A percentile compares a stretch with the other conserved stretches of the same genome.
Conservation (phyloP, 2,329 filamentous ascomycete species). For the Cyphellophora attinorum region DNA sequence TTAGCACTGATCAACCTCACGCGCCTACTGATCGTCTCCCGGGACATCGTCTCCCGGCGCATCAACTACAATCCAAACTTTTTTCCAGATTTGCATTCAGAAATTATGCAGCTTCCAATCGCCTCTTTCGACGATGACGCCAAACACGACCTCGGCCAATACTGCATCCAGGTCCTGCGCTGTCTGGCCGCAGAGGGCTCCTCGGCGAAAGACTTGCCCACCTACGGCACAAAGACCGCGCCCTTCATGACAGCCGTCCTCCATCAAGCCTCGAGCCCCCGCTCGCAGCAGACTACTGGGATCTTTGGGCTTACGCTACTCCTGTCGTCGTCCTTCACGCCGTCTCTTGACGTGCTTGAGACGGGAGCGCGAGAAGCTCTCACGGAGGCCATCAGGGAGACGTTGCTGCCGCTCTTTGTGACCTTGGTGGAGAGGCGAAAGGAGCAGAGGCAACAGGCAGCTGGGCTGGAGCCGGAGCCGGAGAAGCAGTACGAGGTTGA, state of each 20-base stretch:
- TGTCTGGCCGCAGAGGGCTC: not conserved
- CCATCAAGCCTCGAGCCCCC: not conserved
- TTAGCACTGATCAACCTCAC: too few relatives aligned
- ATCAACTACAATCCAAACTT: constrained; percentile 1
- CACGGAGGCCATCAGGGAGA: too few relatives aligned
- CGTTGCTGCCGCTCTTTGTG: too few relatives aligned
- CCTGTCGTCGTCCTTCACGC: not conserved
- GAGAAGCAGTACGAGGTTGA: too few relatives aligned
- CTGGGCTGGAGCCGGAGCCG: too few relatives aligned
- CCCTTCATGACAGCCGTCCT: not conserved
- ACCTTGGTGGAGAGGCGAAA: too few relatives aligned
- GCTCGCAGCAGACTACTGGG: too few relatives aligned
- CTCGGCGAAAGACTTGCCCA: not conserved
- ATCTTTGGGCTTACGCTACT: too few relatives aligned
- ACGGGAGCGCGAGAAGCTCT: too few relatives aligned
- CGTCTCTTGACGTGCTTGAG: too few relatives aligned
- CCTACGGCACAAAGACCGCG: not conserved
- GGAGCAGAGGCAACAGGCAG: too few relatives aligned
- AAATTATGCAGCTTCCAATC: constrained; percentile 7
- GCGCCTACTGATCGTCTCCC: too few relatives aligned
- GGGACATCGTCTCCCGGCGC: not conserved
- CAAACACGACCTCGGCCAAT: constrained; percentile 9
- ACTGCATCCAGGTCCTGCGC: constrained; percentile 12
- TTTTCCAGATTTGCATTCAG: constrained; percentile 1
- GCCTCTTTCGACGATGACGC: constrained; percentile 6